Evolutionary conservation across 2,329 filamentous ascomycete genomes (phyloP).

Genomic region (Alternaria sp.): DNA sequence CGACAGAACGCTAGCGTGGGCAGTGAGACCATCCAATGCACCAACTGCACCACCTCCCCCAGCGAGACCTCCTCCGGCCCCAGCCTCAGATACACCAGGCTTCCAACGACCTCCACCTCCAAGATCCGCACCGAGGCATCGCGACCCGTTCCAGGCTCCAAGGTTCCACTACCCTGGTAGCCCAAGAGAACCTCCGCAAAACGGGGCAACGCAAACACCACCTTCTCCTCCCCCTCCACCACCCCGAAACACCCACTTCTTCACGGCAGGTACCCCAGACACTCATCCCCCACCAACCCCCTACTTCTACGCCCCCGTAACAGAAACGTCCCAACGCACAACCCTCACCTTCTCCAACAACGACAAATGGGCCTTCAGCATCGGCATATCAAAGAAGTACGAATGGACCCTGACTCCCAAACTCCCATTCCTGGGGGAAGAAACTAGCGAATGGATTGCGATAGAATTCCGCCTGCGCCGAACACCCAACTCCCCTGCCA

Average conservation of each 20-base stretch:
- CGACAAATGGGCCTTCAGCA: constrained; percentile 1
- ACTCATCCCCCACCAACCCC: background rate
- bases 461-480: background rate
- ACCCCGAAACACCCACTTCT: background rate
- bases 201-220: background rate
- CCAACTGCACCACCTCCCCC: background rate
- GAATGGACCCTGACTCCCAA: background rate
- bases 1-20: background rate
- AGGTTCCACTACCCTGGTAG: background rate
- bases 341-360: constrained; percentile 4
- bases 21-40: background rate
- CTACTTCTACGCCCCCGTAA: background rate
- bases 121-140: background rate
- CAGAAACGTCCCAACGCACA: background rate
- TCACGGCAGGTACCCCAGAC: background rate
- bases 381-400: background rate
- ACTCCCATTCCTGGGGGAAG: background rate
- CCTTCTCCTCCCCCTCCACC: background rate
- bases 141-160: background rate
- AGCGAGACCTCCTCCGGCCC: background rate
- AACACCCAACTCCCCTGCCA: background rate
- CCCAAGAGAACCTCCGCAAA: background rate
- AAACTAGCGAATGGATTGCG: background rate
- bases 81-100: background rate
- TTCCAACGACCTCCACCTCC: background rate